phyloP scores from a whole-genome alignment of 2,329 filamentous ascomycete species.

The Microthyrium microscopicum region DNA sequence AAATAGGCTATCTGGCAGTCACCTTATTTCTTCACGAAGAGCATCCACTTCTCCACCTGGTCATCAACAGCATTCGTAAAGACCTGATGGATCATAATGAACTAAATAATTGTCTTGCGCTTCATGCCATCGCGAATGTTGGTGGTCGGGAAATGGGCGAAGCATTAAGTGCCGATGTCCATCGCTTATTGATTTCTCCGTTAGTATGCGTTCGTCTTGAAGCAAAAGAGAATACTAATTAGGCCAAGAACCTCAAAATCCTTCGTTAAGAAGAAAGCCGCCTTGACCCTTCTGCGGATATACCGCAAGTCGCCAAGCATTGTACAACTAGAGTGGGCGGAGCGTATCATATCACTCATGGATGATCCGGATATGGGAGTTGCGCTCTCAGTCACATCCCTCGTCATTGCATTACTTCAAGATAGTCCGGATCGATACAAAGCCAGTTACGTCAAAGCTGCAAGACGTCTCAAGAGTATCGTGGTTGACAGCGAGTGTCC shows the following conservation, averaged over 20 bases:
- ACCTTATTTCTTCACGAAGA: conserved; percentile 94
- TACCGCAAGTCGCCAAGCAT: conserved; percentile 92
- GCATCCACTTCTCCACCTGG: conserved; percentile 86
- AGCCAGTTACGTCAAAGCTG: conserved; percentile 86
- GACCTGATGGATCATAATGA: conserved; percentile 91
- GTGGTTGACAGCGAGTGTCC: conserved; percentile 81
- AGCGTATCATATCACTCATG: conserved; percentile 97
- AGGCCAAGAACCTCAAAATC: conserved; percentile 59
- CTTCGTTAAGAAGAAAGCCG: conserved; percentile 98
- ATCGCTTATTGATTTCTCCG: conserved; percentile 87
- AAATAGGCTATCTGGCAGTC: conserved; percentile 96
- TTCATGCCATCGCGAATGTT: conserved; percentile 96
- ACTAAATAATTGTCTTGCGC: conserved; percentile 86
- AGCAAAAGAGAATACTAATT: conserved; percentile 12
- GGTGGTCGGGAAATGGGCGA: conserved; percentile 96
- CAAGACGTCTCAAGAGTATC: conserved; percentile 73
- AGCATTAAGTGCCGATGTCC: conserved; percentile 78
- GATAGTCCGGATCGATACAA: conserved; percentile 91
- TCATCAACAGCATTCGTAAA: conserved; percentile 97
- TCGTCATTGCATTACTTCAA: conserved; percentile 87
- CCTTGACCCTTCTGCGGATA: conserved; percentile 75
- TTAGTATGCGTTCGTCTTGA: conserved; percentile 33
- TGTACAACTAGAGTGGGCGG: conserved; percentile 91
- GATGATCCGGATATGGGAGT: conserved; percentile 91
- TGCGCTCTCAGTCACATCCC: conserved; percentile 82